phyloP scores from a whole-genome alignment of 768 basidiomycete genomes.

The Suillus fuscotomentosus region DNA sequence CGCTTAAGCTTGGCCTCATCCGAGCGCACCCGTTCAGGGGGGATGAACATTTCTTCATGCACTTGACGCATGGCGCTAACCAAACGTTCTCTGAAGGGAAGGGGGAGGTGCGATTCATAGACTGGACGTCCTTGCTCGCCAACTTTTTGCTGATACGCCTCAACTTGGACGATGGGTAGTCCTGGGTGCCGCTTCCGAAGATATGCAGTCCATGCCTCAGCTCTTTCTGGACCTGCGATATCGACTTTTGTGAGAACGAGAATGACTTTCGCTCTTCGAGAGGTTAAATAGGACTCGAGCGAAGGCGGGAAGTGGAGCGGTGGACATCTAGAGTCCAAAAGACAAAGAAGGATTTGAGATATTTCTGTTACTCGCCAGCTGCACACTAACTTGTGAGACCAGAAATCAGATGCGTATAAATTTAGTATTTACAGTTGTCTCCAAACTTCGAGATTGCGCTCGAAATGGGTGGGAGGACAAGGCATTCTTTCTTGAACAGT shows the following conservation, averaged over 20 bases:
- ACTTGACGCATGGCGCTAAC: conserved; percentile 62
- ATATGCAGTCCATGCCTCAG: conserved; percentile 64
- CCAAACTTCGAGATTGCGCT: conserved; percentile 94
- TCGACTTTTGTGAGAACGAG: conserved; percentile 89
- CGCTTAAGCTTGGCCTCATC: conserved; percentile 47
- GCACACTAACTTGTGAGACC: conserved; percentile 7
- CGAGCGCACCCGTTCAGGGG: conserved; percentile 55
- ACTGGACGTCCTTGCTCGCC: conserved; percentile 46
- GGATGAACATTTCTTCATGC: conserved; percentile 65
- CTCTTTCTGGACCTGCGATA: conserved; percentile 67
- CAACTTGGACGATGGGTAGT: conserved; percentile 67
- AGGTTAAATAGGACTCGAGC: conserved; percentile 58
- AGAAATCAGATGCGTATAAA: conserved; percentile 1
- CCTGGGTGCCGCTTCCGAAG: conserved; percentile 53
- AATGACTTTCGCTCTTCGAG: conserved; percentile 38
- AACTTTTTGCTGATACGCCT: conserved; percentile 65
- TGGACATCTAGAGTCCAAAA: conserved; percentile 90
- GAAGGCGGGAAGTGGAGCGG: conserved; percentile 84
- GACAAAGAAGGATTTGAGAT: conserved; percentile 82
- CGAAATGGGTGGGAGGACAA: conserved; percentile 75
- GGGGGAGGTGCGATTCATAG: conserved; percentile 68
- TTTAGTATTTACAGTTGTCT: conserved; percentile 68
- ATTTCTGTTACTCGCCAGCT: conserved; percentile 95
- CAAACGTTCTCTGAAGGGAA: conserved; percentile 59
- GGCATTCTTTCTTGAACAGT: conserved; percentile 39